A percentile compares a stretch with the other conserved stretches of the same genome.
Evolutionary conservation across 768 basidiomycete genomes (phyloP).

Genomic region (Kwoniella shandongensis): DNA sequence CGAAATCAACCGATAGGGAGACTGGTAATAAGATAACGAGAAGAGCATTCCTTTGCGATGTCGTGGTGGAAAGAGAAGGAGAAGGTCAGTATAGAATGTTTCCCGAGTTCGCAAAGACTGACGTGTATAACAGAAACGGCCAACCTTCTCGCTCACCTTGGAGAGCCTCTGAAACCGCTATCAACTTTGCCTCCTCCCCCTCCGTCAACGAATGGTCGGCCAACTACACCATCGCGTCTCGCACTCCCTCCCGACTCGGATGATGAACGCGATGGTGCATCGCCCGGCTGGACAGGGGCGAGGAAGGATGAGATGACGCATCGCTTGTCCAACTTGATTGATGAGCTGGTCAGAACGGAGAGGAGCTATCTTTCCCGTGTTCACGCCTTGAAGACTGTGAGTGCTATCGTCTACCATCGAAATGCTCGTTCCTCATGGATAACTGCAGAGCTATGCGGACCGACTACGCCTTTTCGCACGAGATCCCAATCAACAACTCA

Average conservation of each 20-base stretch:
- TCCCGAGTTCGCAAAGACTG: too few species aligned
- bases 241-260: conserved; percentile 6
- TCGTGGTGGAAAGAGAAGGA: conserved; percentile 81
- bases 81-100: conserved; percentile 30
- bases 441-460: conserved; percentile 72
- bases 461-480: conserved; percentile 83
- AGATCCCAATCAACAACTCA: conserved; percentile 79
- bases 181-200: conserved; percentile 28
- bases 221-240: conserved; percentile 28
- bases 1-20: conserved; percentile 39
- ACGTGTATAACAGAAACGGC: conserved; percentile 43
- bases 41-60: conserved; percentile 84
- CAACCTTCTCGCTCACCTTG: conserved; percentile 37
- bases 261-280: conserved; percentile 7
- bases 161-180: conserved; percentile 31
- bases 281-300: conserved; percentile 39
- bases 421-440: neutral
- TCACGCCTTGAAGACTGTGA: conserved; percentile 68
- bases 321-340: conserved; percentile 67
- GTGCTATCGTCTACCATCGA: conserved; percentile 5
- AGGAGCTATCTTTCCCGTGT: conserved; percentile 82
- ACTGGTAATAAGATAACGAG: conserved; percentile 60
- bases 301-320: conserved; percentile 47
- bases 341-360: conserved; percentile 86
- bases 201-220: conserved; percentile 16